Conservation (phyloP, 2,329 filamentous ascomycete genomes). For the Endoconidiophora polonica region DNA sequence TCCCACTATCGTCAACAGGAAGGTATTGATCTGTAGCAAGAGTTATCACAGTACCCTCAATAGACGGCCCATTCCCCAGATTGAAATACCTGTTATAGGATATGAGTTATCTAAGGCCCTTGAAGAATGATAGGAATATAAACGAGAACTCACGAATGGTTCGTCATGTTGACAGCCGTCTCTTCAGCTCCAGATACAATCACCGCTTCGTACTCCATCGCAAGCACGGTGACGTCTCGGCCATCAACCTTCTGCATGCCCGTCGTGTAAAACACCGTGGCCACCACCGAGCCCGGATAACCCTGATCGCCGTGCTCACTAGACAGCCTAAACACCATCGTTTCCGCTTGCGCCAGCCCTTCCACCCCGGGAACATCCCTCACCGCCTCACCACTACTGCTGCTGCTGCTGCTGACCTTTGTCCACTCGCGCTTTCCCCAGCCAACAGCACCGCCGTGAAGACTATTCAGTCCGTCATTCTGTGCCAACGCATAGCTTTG, state of each 20-base stretch:
- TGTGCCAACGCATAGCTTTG: conserved; percentile 51
- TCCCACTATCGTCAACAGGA: conserved; percentile 53
- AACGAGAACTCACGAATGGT: conserved; percentile 46
- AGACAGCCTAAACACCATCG: conserved; percentile 30
- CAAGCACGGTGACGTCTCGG: conserved; percentile 52
- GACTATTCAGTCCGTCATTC: conserved; percentile 63
- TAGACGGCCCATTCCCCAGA: conserved; percentile 34
- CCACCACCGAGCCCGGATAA: conserved; percentile 72
- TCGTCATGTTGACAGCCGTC: conserved; percentile 84
- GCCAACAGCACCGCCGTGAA: conserved; percentile 56
- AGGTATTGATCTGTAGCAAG: conserved; percentile 50
- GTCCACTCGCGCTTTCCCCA: conserved; percentile 70
- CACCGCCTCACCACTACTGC: conserved; percentile 19
- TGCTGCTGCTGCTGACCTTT: conserved; percentile 29
- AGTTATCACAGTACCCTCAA: conserved; percentile 47
- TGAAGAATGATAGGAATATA: not conserved
- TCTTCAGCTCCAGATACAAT: conserved; percentile 67
- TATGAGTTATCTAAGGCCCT: not conserved
- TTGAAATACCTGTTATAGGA: conserved; percentile 41
- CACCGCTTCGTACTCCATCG: conserved; percentile 80
- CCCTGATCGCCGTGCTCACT: conserved; percentile 77
- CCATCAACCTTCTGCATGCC: conserved; percentile 47
- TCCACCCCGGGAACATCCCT: conserved; percentile 33
- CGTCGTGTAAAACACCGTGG: conserved; percentile 61
- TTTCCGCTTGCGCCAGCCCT: conserved; percentile 50